Conservation (phyloP, 495 filamentous ascomycete genomes). For the Podospora pseudoanserina region DNA sequence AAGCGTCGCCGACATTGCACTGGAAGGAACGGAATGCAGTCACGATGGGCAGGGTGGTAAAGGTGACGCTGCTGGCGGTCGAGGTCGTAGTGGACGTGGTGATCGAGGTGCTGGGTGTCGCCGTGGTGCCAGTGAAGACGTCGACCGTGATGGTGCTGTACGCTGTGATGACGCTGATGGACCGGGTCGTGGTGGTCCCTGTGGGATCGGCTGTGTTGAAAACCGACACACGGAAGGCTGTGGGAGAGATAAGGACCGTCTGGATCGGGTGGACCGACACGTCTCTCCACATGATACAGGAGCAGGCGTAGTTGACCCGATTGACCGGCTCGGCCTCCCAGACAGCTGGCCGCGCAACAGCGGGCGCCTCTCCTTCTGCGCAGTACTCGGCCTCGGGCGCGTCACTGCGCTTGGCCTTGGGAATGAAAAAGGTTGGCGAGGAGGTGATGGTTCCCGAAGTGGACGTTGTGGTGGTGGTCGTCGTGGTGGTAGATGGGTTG, state of each 20-base stretch:
- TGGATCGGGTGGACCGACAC: background rate
- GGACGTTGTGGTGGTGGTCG: conserved; percentile 1
- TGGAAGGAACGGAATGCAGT: background rate
- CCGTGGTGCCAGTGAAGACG: background rate
- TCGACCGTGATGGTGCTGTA: background rate
- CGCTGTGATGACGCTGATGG: background rate
- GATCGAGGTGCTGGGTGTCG: background rate
- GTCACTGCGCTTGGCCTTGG: background rate
- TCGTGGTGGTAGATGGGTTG: background rate
- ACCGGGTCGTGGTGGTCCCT: background rate
- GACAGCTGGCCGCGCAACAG: background rate
- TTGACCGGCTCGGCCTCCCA: background rate
- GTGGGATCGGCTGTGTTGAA: background rate
- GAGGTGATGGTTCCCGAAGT: background rate
- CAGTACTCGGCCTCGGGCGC: background rate
- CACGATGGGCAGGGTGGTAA: background rate
- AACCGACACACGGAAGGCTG: background rate
- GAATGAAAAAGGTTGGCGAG: background rate
- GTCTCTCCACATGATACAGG: background rate
- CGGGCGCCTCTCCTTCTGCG: background rate
- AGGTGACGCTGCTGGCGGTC: background rate
- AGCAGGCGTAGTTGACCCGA: background rate
- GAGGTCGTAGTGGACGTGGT: background rate
- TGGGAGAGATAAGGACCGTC: background rate
- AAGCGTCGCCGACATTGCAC: background rate